These are phyloP conservation scores for Fusarium torreyae DNA, from an alignment of 2,329 filamentous ascomycete species.

Conservation along the genomic window DNA sequence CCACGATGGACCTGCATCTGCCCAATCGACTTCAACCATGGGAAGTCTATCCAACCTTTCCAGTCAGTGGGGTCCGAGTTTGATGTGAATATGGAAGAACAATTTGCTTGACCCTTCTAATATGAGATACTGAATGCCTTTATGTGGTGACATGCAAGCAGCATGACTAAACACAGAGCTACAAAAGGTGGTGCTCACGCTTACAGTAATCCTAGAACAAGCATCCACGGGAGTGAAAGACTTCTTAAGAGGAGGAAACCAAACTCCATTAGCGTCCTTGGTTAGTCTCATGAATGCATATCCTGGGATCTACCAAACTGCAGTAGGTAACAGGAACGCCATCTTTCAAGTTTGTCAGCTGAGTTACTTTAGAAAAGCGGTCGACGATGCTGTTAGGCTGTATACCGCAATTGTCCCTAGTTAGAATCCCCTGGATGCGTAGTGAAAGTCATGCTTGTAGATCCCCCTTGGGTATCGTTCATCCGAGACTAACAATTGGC, in stretches of 20 bases:
- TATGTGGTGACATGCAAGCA: slow-evolving; percentile 5
- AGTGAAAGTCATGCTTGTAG: slow-evolving; percentile 31
- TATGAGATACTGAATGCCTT: background rate
- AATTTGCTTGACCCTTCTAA: background rate
- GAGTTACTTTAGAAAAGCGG: slow-evolving; percentile 23
- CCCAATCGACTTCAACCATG: slow-evolving; percentile 27
- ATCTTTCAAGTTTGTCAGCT: slow-evolving; percentile 28
- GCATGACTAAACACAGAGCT: background rate
- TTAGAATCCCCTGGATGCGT: slow-evolving; percentile 15
- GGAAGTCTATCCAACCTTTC: slow-evolving; percentile 38
- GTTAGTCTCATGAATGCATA: slow-evolving; percentile 5
- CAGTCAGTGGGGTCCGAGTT: slow-evolving; percentile 37
- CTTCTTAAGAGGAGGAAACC: background rate
- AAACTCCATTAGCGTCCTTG: slow-evolving; percentile 3
- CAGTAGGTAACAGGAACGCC: slow-evolving; percentile 18
- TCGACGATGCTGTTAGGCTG: slow-evolving; percentile 3
- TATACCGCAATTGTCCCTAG: slow-evolving; percentile 3
- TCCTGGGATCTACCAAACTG: slow-evolving; percentile 14
- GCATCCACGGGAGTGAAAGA: background rate
- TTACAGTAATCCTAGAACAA: background rate
- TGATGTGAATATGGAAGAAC: slow-evolving; percentile 15
- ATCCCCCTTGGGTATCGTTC: slow-evolving; percentile 15
- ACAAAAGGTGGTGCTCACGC: background rate
- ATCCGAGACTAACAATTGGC: slow-evolving; percentile 19
- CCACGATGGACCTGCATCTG: slow-evolving; percentile 23